Evolutionary conservation across 2,329 filamentous ascomycete genomes (phyloP).

Genomic region (Phaeosphaeria sp.): DNA sequence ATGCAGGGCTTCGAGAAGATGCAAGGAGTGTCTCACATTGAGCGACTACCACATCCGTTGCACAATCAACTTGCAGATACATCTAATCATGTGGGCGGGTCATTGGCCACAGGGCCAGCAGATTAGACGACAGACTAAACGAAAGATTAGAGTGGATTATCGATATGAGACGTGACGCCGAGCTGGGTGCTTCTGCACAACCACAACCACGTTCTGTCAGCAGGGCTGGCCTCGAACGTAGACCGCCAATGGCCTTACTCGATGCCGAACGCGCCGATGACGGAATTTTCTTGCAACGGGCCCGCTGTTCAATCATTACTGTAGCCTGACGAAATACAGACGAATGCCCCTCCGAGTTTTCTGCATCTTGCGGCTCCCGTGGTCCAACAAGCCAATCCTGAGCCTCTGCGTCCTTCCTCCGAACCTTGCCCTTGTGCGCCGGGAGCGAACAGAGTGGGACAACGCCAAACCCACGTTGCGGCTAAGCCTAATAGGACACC

Average conservation of each 20-base stretch:
- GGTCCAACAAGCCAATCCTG: background rate
- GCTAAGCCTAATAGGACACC: constrained; percentile 30
- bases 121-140: constrained; percentile 1
- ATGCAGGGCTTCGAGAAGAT: constrained; percentile 7
- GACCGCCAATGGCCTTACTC: background rate
- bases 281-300: constrained; percentile 16
- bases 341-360: background rate
- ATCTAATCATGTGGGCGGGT: background rate
- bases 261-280: constrained; percentile 26
- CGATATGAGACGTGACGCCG: background rate
- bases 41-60: background rate
- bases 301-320: constrained; percentile 10
- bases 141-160: background rate
- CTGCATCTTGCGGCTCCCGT: constrained; percentile 4
- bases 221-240: constrained; percentile 15
- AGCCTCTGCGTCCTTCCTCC: constrained; percentile 2
- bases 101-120: background rate
- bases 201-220: constrained; percentile 13
- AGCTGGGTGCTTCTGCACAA: background rate
- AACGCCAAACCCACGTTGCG: constrained; percentile 12
- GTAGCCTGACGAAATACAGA: constrained; percentile 2
- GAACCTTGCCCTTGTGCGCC: constrained; percentile 11
- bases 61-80: background rate
- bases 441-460: constrained; percentile 9
- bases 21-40: background rate